A percentile compares a stretch with the other conserved stretches of the same genome.
These are phyloP conservation scores for Cryptococcus floricola DNA, from an alignment of 1,284 basidiomycete genomes.

Conservation along the genomic window DNA sequence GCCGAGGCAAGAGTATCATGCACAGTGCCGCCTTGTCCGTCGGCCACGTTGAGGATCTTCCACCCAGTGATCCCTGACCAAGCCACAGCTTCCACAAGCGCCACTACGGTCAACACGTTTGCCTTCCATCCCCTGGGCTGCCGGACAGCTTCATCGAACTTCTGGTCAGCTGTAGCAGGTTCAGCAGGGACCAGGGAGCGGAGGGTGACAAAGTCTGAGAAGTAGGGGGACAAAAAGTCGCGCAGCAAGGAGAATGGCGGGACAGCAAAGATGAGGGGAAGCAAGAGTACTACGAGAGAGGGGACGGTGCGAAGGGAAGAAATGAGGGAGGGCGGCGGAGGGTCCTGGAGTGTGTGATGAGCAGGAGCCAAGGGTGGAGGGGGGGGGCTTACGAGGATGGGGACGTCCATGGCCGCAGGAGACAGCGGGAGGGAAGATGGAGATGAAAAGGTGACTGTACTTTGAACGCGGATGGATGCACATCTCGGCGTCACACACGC, in stretches of 20 bases:
- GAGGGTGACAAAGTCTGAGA: conserved; percentile 33
- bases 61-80: conserved; percentile 37
- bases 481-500: no score
- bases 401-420: background rate
- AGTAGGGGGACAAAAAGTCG: conserved; percentile 9
- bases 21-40: conserved; percentile 7
- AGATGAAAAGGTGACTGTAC: no score
- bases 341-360: background rate
- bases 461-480: no score
- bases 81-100: conserved; percentile 20
- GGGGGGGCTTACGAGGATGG: background rate
- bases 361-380: background rate
- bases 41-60: conserved; percentile 14
- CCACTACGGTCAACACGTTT: conserved; percentile 24
- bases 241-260: conserved; percentile 23
- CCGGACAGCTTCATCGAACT: conserved; percentile 6
- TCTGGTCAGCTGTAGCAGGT: conserved; percentile 12
- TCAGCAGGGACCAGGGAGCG: conserved; percentile 24
- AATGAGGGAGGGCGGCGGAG: conserved; percentile 19
- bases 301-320: conserved; percentile 28
- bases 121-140: conserved; percentile 27
- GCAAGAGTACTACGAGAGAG: conserved; percentile 27
- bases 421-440: no score
- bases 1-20: conserved; percentile 21
- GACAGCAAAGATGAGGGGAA: conserved; percentile 22